Evolutionary conservation across 495 filamentous ascomycete species (phyloP), one percentile per base, ranked within the genome.

Genomic region (Schizothecium vesticola): DNA sequence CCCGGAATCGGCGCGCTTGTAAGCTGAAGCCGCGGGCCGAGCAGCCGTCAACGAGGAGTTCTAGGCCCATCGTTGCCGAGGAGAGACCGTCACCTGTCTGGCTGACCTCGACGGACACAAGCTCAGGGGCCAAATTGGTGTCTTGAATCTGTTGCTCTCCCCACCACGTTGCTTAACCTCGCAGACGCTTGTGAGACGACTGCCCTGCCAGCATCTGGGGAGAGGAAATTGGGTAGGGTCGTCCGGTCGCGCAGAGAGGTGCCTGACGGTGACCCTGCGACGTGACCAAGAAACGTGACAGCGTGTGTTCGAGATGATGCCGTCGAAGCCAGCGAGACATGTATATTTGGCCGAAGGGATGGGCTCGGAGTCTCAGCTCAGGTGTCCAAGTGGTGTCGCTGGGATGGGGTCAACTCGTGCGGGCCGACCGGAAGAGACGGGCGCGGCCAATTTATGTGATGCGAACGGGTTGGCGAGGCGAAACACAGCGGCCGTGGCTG

Each of bases 391-490:
- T 23, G 61, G 23, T 26, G 43, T 51, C 11, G 21, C 43, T 64
- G n/a, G 36, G 62, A 51, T 12, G 10, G 13, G 58, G 51, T n/a
- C 43, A 13, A 16, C 26, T 31, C 12, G n/a, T 57, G 51, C 56
- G 26, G 26, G 21, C 55, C 8, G 25, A 65, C 43, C 24, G 26
- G 51, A 43, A 4, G 19, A 23, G 31, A 36, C 23, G 21, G 56
- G 22, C 61, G 56, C 31, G 55, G 59, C 23, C 61, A 65, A 71
- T 71, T 63, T 71, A 71, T 66, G 23, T 65, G 63, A 71, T n/a
- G 66, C 66, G 43, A 51, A 36, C 4, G 26, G 36, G 58, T 58
- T 58, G 23, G 25, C 36, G 67, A 19, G 11, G 10, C 25, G 13
- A 13, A 33, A 22, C 23, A 31, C 24, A n/a, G n/a, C 61, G 56